A percentile compares a stretch with the other conserved stretches of the same genome.
These are phyloP conservation scores for Tylopilus balloui DNA, from an alignment of 768 basidiomycete genomes.

Conservation along the genomic window DNA sequence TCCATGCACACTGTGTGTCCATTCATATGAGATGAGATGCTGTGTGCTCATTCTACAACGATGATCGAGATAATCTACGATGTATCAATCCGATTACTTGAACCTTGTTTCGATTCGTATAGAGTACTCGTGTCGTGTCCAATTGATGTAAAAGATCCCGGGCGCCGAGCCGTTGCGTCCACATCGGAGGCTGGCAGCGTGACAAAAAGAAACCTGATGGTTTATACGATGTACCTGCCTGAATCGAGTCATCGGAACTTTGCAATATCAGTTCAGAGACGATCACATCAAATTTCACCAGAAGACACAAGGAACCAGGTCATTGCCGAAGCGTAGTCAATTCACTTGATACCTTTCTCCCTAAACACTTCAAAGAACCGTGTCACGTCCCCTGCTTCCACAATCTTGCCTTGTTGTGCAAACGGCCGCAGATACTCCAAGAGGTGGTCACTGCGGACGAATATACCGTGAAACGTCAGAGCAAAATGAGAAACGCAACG, in stretches of 20 bases:
- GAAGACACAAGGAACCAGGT: background rate
- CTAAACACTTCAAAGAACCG: conserved; percentile 58
- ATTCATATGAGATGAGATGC: too few species aligned
- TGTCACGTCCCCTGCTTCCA: conserved; percentile 66
- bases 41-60: too few species aligned
- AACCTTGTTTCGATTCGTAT: too few species aligned
- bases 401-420: conserved; percentile 70
- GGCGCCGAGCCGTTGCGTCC: too few species aligned
- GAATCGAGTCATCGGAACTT: background rate
- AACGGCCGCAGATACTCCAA: conserved; percentile 72
- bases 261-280: background rate
- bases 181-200: too few species aligned
- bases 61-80: too few species aligned
- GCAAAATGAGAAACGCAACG: background rate
- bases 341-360: conserved; percentile 24
- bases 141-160: too few species aligned
- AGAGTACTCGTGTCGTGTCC: too few species aligned
- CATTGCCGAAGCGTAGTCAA: background rate
- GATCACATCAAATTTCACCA: background rate
- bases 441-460: conserved; percentile 55
- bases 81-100: too few species aligned
- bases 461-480: background rate
- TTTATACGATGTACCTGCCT: background rate
- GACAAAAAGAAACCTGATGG: too few species aligned
- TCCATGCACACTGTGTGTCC: too few species aligned